Conservation (phyloP, 164 flowering plant genomes). For the Cinnamomum micranthum region DNA sequence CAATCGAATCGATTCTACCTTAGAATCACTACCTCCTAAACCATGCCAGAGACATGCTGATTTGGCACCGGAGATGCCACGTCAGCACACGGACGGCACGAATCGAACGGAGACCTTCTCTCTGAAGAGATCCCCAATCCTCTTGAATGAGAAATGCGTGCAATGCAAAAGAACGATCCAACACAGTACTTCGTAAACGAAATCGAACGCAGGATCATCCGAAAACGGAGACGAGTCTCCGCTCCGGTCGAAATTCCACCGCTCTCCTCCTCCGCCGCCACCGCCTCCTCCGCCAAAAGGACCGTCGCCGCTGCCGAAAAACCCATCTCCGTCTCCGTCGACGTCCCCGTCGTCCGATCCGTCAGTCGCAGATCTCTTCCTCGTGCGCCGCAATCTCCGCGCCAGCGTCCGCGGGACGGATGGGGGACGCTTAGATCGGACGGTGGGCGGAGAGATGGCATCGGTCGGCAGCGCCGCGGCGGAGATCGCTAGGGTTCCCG, state of each 20-base stretch:
- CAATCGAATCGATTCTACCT: no score
- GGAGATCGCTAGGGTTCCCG: slow-evolving; percentile 29
- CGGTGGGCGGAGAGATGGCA: slow-evolving; percentile 49
- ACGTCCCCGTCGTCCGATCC: slow-evolving; percentile 26
- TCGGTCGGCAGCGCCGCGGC: slow-evolving; percentile 35
- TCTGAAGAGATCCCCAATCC: slow-evolving; percentile 36
- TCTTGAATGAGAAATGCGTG: slow-evolving; percentile 77
- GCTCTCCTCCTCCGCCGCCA: slow-evolving; percentile 42
- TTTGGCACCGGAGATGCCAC: background rate
- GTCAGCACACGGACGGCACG: slow-evolving; percentile 11
- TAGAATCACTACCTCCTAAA: no score
- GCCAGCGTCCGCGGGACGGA: slow-evolving; percentile 31
- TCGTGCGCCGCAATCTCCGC: slow-evolving; percentile 32
- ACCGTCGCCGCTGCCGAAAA: slow-evolving; percentile 33
- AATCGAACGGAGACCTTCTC: slow-evolving; percentile 40
- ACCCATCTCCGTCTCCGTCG: slow-evolving; percentile 26
- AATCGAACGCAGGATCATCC: slow-evolving; percentile 64
- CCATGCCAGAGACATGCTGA: no score
- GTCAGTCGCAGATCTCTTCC: slow-evolving; percentile 28
- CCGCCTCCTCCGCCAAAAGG: slow-evolving; percentile 41
- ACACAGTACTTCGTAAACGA: slow-evolving; percentile 69
- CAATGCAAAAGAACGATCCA: slow-evolving; percentile 86
- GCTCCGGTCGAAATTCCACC: slow-evolving; percentile 46
- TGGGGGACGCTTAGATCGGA: slow-evolving; percentile 21
- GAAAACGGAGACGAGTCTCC: slow-evolving; percentile 36